Percentiles rank a stretch among this genome's conserved stretches.
These are phyloP conservation scores for Aspergillus bombycis DNA, from an alignment of 2,329 filamentous ascomycete species.

Conservation along the genomic window DNA sequence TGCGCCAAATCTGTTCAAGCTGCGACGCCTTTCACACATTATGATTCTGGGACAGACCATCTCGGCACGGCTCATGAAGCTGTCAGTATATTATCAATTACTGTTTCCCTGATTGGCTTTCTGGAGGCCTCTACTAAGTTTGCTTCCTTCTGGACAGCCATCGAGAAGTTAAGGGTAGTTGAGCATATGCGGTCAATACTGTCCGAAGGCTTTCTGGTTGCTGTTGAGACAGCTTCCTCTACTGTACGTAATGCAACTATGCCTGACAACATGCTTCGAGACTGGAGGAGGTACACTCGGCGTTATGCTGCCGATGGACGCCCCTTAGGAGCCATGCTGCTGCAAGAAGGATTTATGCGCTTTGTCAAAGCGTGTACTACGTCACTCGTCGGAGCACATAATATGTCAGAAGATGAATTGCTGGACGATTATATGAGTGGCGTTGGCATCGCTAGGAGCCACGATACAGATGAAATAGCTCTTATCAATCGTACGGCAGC, in stretches of 20 bases:
- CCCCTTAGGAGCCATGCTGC: constrained; percentile 85
- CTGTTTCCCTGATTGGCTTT: constrained; percentile 87
- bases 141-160: constrained; percentile 77
- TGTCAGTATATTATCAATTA: constrained; percentile 71
- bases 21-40: constrained; percentile 58
- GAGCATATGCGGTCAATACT: constrained; percentile 72
- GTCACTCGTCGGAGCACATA: constrained; percentile 66
- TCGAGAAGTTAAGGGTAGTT: constrained; percentile 73
- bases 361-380: constrained; percentile 79
- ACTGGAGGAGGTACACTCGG: constrained; percentile 85
- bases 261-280: constrained; percentile 67
- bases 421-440: constrained; percentile 73
- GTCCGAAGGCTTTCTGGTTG: constrained; percentile 81
- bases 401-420: constrained; percentile 65
- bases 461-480: constrained; percentile 41
- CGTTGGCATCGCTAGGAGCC: constrained; percentile 50
- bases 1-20: constrained; percentile 66
- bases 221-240: constrained; percentile 86
- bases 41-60: constrained; percentile 56
- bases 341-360: constrained; percentile 86
- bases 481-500: constrained; percentile 64
- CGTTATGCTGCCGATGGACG: constrained; percentile 79
- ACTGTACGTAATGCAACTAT: constrained; percentile 80
- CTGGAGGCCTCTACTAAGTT: constrained; percentile 78
- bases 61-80: constrained; percentile 57